Evolutionary conservation across 2,329 filamentous ascomycete genomes (phyloP), one percentile per base, ranked within the genome.

Genomic region (Tolypocladium pustulatum): DNA sequence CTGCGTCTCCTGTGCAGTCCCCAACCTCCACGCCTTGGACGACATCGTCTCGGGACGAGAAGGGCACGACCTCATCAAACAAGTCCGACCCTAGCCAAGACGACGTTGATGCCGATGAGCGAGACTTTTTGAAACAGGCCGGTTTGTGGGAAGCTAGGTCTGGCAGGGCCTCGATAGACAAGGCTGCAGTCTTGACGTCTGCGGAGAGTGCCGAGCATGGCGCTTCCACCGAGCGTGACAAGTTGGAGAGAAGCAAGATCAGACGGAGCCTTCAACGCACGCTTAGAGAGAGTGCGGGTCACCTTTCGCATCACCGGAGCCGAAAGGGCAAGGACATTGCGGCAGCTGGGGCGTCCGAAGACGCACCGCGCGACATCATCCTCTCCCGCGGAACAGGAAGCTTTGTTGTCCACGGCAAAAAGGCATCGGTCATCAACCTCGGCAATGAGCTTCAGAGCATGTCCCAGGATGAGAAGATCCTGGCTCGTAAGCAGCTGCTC

Each of bases 341-440:
- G 3, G 40, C 57, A 13, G 56, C 58, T 3, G 65, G 62, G 9
- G 59, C 65, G 67, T 55, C 71, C 67, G 68, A 78, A 22, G 73
- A 79, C 67, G 60, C 69, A 62, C 63, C 71, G 62, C 66, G 81
- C 74, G 76, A 88, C 41, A 88, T 90, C 64, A 85, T 88, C 13
- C 79, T 99, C 15, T 79, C 88, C 8, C 85, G 94, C 54, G 88
- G 88, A 15, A 85, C 89, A 15, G 91, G 91, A 6, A 96, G 90
- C 66, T 99, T 99, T 71, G 96, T 94, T 4, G 87, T 99, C 4
- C 94, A 99, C 68, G 93, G 94, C 61, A 99, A 97, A 77, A 97
- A 99, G 73, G 94, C 94, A 3, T 96, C 91, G 1, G 90, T 99
- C 58, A 90, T 99, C 65, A 95, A 90, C n/a, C 95, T 99, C 69